Conservation (phyloP, 352 stramenopile species). For the Phytophthora nicotianae region DNA sequence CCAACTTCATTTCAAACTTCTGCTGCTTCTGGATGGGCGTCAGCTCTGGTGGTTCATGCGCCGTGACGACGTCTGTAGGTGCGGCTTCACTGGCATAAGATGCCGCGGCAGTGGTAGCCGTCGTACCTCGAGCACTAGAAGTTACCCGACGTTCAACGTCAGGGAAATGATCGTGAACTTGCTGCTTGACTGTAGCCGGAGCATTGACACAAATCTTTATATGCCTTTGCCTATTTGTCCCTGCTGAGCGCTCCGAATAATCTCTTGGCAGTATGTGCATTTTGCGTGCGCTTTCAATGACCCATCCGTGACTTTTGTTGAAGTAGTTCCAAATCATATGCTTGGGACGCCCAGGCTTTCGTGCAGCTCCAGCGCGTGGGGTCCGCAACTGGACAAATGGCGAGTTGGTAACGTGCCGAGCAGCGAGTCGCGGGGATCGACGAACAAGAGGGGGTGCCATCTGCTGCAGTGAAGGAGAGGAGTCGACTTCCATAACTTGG, state of each 20-base stretch:
- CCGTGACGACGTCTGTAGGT: neutral
- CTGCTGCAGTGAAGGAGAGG: no score
- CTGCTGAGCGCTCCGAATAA: neutral
- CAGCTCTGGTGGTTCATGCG: neutral
- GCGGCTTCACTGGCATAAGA: no score
- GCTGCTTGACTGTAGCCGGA: conserved; percentile 2
- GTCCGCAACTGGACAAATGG: neutral
- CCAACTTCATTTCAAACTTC: conserved; percentile 9
- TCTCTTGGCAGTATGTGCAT: neutral
- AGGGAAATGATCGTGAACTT: neutral
- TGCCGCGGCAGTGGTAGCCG: no score
- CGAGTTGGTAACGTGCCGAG: neutral
- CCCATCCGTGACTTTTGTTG: neutral
- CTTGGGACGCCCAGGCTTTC: neutral
- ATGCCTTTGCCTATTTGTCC: conserved; percentile 5
- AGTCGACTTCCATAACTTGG: no score
- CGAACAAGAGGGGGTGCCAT: neutral
- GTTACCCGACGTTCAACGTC: neutral
- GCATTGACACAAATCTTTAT: neutral
- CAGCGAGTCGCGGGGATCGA: neutral
- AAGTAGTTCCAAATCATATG: neutral
- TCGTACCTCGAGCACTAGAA: no score
- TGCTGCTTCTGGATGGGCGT: conserved; percentile 6
- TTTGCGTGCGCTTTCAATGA: neutral
- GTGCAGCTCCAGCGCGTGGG: neutral